These are phyloP conservation scores for Yamadazyma aaseri DNA, from an alignment of 1,139 yeast species.

Conservation along the genomic window DNA sequence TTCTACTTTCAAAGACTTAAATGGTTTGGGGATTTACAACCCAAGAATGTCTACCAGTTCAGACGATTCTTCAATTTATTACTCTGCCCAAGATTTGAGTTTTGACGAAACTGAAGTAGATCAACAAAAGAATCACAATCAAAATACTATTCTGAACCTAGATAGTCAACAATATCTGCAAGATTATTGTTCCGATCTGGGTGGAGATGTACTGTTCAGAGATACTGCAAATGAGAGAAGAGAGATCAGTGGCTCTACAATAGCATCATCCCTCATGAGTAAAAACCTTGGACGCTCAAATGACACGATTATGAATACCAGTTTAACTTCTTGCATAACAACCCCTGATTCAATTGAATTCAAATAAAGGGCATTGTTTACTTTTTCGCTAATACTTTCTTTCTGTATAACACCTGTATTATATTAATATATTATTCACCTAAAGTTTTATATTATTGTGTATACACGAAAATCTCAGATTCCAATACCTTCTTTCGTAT, in stretches of 20 bases:
- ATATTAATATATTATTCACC: no score
- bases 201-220: no score
- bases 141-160: no score
- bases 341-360: slow-evolving; percentile 21
- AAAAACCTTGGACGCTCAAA: slow-evolving; percentile 13
- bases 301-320: slow-evolving; percentile 13
- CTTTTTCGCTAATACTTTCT: background rate
- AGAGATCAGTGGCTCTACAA: slow-evolving; percentile 19
- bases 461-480: no score
- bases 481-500: no score
- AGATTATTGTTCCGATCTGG: background rate
- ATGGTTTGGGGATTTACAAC: slow-evolving; percentile 2
- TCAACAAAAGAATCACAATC: background rate
- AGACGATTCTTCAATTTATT: slow-evolving; percentile 14
- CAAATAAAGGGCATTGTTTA: background rate
- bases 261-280: slow-evolving; percentile 24
- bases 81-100: slow-evolving; percentile 15
- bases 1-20: background rate
- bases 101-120: no score
- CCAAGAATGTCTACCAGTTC: slow-evolving; percentile 9
- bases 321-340: slow-evolving; percentile 14
- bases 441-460: no score
- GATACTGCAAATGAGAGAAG: no score
- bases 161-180: background rate
- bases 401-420: no score